These are phyloP conservation scores for Pterocarpus santalinus DNA, from an alignment of 306 rosid species.

Conservation along the genomic window DNA sequence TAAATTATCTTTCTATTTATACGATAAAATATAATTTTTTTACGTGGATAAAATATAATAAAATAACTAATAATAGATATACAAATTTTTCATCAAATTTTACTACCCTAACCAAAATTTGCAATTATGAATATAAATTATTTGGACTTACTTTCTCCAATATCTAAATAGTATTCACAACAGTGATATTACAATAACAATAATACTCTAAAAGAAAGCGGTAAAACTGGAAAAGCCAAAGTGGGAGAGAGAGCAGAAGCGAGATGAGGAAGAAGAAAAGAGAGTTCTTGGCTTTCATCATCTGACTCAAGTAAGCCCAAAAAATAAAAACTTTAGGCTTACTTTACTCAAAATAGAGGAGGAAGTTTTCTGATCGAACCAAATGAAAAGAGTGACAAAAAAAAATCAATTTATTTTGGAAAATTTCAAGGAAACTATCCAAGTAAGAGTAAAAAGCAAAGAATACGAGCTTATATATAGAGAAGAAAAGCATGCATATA, in stretches of 20 bases:
- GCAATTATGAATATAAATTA: no score
- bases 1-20: no score
- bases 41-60: no score
- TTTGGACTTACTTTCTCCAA: no score
- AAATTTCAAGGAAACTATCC: conserved; percentile 2
- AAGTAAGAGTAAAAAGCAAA: neutral
- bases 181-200: no score
- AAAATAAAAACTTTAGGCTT: neutral
- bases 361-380: neutral
- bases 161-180: no score
- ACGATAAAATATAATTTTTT: no score
- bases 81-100: no score
- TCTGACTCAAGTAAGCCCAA: neutral
- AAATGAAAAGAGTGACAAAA: neutral
- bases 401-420: neutral
- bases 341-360: neutral
- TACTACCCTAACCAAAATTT: no score
- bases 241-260: neutral
- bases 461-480: neutral
- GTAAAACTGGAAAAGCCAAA: neutral
- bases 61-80: no score
- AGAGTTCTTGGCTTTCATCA: neutral
- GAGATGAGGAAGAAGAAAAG: neutral
- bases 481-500: neutral
- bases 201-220: neutral